Conservation (phyloP, 306 rosid species). For the Trichosanthes cucumerina region DNA sequence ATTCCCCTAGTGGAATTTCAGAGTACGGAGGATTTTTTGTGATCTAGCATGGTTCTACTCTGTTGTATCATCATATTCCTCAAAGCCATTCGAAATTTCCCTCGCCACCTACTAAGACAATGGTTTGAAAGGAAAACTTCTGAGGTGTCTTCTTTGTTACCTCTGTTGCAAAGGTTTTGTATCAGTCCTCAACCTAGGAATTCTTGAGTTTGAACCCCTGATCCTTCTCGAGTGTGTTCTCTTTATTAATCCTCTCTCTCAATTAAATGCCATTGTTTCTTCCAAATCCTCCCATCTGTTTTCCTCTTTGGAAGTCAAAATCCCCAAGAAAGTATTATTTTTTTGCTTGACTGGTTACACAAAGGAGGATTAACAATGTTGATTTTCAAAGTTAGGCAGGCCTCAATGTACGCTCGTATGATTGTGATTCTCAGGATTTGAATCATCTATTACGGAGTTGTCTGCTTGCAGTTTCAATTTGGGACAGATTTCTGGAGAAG, state of each 20-base stretch:
- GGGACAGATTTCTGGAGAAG: no score
- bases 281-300: neutral
- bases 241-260: neutral
- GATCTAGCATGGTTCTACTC: neutral
- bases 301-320: neutral
- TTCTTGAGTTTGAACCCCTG: neutral
- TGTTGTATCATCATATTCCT: neutral
- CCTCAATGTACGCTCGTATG: no score
- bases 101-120: neutral
- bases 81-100: neutral
- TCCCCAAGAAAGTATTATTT: no score
- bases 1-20: neutral
- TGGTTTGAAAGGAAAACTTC: neutral
- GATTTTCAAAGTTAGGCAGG: no score
- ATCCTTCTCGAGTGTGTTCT: neutral
- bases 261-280: neutral
- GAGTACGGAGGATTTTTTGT: neutral
- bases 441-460: no score
- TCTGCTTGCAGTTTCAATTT: no score
- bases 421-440: no score
- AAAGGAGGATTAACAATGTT: no score
- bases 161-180: neutral
- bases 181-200: neutral
- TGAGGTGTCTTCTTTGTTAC: neutral
- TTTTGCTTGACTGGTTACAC: no score